These are phyloP conservation scores for Starmerella vitae DNA, from an alignment of 805 yeast genomes.

Conservation along the genomic window DNA sequence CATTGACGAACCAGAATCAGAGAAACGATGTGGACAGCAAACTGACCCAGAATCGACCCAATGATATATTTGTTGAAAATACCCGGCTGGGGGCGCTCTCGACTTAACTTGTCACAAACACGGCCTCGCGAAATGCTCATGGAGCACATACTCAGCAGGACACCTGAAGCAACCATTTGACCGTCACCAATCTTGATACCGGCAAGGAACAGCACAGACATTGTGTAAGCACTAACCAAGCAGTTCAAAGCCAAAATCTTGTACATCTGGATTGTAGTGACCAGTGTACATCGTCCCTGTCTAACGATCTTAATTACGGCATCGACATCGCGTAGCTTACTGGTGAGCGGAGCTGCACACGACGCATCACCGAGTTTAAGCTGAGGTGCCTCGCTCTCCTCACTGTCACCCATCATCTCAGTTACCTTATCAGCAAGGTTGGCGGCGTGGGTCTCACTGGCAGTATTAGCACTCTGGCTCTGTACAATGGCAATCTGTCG, in stretches of 20 bases:
- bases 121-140: slow-evolving; percentile 87
- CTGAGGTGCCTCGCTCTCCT: slow-evolving; percentile 74
- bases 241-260: slow-evolving; percentile 94
- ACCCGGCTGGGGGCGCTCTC: slow-evolving; percentile 94
- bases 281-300: slow-evolving; percentile 96
- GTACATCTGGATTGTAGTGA: slow-evolving; percentile 97
- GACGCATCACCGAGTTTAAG: slow-evolving; percentile 96
- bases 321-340: slow-evolving; percentile 80
- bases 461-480: slow-evolving; percentile 28
- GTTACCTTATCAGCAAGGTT: slow-evolving; percentile 53
- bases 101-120: slow-evolving; percentile 75
- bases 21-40: slow-evolving; percentile 78
- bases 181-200: slow-evolving; percentile 98
- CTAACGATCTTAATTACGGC: slow-evolving; percentile 88
- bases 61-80: slow-evolving; percentile 88
- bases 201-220: slow-evolving; percentile 85
- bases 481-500: slow-evolving; percentile 28
- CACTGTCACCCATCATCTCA: slow-evolving; percentile 38
- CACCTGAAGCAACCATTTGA: slow-evolving; percentile 93
- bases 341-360: slow-evolving; percentile 97
- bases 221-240: slow-evolving; percentile 88
- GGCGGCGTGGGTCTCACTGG: slow-evolving; percentile 30
- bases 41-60: slow-evolving; percentile 96
- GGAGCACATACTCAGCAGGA: slow-evolving; percentile 85
- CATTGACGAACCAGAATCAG: slow-evolving; percentile 71